These are phyloP conservation scores for Reutealis trisperma DNA, from an alignment of 345 rosid species.

Conservation along the genomic window DNA sequence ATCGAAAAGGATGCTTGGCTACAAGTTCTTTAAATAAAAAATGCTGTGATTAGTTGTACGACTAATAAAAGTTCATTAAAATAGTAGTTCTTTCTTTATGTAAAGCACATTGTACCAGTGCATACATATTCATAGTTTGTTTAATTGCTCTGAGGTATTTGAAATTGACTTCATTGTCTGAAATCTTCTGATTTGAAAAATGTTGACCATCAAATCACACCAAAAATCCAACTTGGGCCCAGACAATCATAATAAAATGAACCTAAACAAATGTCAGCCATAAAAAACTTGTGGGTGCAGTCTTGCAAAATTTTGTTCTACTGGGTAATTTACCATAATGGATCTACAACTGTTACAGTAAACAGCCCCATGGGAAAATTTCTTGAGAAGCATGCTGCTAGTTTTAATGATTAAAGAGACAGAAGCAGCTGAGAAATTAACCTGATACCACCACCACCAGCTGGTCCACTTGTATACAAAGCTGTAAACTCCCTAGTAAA, in stretches of 20 bases:
- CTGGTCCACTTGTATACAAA: constrained; percentile 92
- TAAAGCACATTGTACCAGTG: too few species aligned
- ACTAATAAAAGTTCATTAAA: too few species aligned
- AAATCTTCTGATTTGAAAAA: neutral
- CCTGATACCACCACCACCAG: constrained; percentile 98
- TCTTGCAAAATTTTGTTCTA: neutral
- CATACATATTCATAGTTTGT: neutral
- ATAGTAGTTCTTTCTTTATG: too few species aligned
- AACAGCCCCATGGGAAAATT: neutral
- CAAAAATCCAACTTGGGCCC: neutral
- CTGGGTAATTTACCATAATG: neutral
- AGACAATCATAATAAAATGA: neutral
- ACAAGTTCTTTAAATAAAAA: neutral
- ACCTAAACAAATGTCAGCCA: neutral
- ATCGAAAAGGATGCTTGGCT: neutral
- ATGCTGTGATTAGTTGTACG: neutral
- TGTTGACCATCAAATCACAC: neutral
- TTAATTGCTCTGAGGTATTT: neutral
- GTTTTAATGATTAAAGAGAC: neutral
- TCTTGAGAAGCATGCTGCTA: neutral
- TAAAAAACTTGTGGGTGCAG: neutral
- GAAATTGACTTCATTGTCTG: neutral
- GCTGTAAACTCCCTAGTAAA: constrained; percentile 71
- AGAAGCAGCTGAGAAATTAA: constrained; percentile 23
- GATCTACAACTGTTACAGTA: neutral